These are phyloP conservation scores for Syzygium jambos DNA, from an alignment of 345 rosid species.

Conservation along the genomic window DNA sequence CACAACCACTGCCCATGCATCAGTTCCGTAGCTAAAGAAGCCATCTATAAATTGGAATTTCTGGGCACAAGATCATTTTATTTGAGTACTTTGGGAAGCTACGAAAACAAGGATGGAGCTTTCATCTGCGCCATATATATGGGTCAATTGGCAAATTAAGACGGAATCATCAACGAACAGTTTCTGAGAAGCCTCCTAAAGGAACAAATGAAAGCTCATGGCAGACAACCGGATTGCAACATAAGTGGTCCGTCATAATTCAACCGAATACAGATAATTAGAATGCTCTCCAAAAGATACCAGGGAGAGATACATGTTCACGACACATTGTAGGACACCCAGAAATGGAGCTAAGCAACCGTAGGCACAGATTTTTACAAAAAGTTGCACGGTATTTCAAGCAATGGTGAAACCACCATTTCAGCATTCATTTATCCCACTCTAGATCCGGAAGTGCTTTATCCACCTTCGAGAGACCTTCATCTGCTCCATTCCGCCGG, in stretches of 20 bases:
- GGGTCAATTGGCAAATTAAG: neutral
- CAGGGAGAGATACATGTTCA: neutral
- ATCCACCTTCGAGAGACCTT: constrained; percentile 28
- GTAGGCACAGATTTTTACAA: neutral
- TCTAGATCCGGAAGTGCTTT: constrained; percentile 32
- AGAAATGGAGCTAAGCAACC: neutral
- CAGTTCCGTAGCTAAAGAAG: neutral
- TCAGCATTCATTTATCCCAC: constrained; percentile 58
- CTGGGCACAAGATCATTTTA: neutral
- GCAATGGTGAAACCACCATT: neutral
- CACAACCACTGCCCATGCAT: neutral
- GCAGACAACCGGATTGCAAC: neutral
- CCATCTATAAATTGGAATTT: neutral
- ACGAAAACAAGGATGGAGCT: neutral
- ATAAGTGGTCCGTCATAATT: neutral
- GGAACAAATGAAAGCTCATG: neutral
- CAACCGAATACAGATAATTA: neutral
- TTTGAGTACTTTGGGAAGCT: neutral
- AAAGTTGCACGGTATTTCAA: neutral
- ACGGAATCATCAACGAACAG: neutral
- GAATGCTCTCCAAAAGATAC: neutral
- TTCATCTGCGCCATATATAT: neutral
- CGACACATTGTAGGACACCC: neutral
- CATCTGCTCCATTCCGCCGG: neutral
- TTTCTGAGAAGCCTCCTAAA: neutral